Evolutionary conservation across 2,329 filamentous ascomycete species (phyloP), one percentile per base, ranked within the genome.

Genomic region (Moelleriella libera): DNA sequence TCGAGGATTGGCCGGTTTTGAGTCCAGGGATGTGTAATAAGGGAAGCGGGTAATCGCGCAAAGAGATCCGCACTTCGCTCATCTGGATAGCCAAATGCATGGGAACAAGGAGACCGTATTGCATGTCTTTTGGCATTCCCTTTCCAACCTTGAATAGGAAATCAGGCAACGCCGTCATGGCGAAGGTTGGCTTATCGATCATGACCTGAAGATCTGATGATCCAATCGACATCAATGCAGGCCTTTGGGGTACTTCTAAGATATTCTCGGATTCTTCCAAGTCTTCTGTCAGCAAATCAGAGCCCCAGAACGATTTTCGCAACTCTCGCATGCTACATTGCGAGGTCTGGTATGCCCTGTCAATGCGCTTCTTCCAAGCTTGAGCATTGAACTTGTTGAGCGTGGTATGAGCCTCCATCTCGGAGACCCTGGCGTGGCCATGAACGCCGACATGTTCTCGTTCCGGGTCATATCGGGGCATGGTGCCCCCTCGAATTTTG

Each of bases 121-220:
- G 72, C 77, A 88, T 98, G 57, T 94, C 83, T 52, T 80, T 74
- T 1, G 92, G 92, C 80, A 98, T 94, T 1, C 92, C 92, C 67
- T 98, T 98, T n/a, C 92, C 92, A 49, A 97, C 82, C 44, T 80
- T 78, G 59, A 96, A 77, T 30, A 98, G 69, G 60, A 94, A 98
- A 12, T 84, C 77, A 0, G 90, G 85, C 47, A 90, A 79, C 10
- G 95, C 82, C 3, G 78, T 72, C 50, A 94, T 69, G 0, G 88
- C 83, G 60, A 98, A 98, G 0, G 86, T 90, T 1, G 92, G 92
- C 61, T 95, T 96, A 63, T 97, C 92, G 50, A 98, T 73, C 32
- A 80, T 71, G 48, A 98, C 74, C 52, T 90, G 83, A 32, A 98
- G 70, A 60, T 98, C 90, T 50, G 82, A 88, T 54, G 97, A 80